Base-by-base conservation (phyloP, 2,329 filamentous ascomycete species). In the Beauveria medogensis region DNA sequence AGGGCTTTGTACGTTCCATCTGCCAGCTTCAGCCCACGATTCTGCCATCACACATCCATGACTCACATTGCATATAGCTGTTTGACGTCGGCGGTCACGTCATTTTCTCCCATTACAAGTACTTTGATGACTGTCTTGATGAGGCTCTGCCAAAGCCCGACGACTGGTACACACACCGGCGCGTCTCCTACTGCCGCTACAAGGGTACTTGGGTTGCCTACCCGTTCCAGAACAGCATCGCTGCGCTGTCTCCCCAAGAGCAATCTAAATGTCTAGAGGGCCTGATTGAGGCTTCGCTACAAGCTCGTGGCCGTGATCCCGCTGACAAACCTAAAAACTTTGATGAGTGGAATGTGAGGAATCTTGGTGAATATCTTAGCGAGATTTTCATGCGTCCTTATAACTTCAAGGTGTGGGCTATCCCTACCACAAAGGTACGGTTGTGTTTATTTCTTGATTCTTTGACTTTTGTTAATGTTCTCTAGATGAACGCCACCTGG, bases 91-190 rank as follows among this genome's bases (percentile, higher is more conserved):
- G 91, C 73, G 91, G 91, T 68, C 91, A 95, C 77, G 91, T 95
- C 76, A 94, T 95, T 79, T 95, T 95, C 83, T 95, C 91, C 68
- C 91, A 95, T 83, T 96, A 96, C 87, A 95, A 94, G 80, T 96
- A 96, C 85, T 96, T 96, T 74, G 92, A 96, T 78, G 92, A 96
- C 80, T 92, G 89, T 80, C 89, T 96, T 72, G 5, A 51, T 18
- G 55, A 58, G 47, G 55, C 55, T 2, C 55, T 51, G 5, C 55
- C 55, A 2, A 4, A 5, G 24, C 24, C 41, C 14, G 26, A 37
- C 10, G 92, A 96, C 79, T 96, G 92, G 92, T 95, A 88, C 78
- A 89, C 85, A 66, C 92, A 96, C 81, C 87, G 96, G 81, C 91
- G 92, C 74, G 91, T 96, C 77, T 96, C 91, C 63, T 96, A 96